Evolutionary conservation across 1,284 basidiomycete genomes (phyloP).

Genomic region (Microbotryum silenes-acaulis): DNA sequence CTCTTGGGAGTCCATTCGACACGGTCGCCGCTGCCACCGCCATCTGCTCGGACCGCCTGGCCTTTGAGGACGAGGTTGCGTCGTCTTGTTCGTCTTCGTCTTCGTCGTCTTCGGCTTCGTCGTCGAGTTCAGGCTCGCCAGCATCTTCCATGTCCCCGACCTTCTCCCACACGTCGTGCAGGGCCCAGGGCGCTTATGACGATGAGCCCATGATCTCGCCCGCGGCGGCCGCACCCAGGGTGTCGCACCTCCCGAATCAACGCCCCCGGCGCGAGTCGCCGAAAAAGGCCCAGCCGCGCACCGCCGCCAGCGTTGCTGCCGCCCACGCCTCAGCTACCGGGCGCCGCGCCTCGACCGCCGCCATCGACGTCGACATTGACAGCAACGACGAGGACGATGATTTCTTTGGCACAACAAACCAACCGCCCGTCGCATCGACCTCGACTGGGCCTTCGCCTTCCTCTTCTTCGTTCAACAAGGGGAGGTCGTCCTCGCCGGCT

Average conservation of each 20-base stretch:
- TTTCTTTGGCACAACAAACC: not conserved
- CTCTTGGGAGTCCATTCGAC: too few species aligned
- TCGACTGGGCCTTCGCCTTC: not conserved
- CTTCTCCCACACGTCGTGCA: not conserved
- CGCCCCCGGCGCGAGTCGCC: not conserved
- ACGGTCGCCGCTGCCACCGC: too few species aligned
- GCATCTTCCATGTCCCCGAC: slow-evolving; percentile 3
- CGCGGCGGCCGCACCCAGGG: too few species aligned
- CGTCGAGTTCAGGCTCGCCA: slow-evolving; percentile 6
- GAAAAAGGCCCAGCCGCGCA: not conserved
- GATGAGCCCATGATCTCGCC: not conserved
- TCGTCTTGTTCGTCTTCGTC: not conserved
- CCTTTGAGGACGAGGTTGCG: not conserved
- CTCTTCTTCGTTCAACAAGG: not conserved
- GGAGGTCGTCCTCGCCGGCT: not conserved
- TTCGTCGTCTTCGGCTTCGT: slow-evolving; percentile 4
- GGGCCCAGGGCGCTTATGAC: not conserved
- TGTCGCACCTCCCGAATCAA: not conserved
- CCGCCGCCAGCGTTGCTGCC: not conserved
- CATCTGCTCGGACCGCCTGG: too few species aligned
- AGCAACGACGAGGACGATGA: not conserved
- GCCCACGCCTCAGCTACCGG: not conserved
- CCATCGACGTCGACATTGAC: not conserved
- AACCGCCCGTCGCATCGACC: not conserved
- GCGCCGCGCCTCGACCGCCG: not conserved